These are phyloP conservation scores for Diplotaxis tenuifolia DNA, from an alignment of 345 rosid species.

Conservation along the genomic window DNA sequence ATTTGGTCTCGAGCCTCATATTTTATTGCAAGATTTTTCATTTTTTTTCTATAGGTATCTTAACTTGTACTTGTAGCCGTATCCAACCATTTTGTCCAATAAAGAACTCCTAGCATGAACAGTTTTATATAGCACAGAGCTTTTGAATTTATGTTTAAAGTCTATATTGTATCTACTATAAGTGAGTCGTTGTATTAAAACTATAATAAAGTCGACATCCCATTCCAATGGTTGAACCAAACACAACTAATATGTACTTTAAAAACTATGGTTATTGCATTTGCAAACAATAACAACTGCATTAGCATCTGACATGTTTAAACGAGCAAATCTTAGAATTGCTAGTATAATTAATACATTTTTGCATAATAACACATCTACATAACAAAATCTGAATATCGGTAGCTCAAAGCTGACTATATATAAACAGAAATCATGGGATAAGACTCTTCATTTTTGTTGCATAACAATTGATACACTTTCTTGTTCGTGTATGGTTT, in stretches of 20 bases:
- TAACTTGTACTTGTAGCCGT: slow-evolving; percentile 21
- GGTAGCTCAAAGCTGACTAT: background rate
- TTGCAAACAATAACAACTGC: background rate
- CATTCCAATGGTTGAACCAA: background rate
- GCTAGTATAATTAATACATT: background rate
- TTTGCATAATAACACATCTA: background rate
- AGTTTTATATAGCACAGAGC: too few relatives aligned
- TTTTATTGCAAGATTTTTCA: slow-evolving; percentile 9
- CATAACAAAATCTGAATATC: background rate
- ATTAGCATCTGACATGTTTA: slow-evolving; percentile 6
- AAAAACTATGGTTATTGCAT: background rate
- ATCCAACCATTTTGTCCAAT: slow-evolving; percentile 10
- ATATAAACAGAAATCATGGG: background rate
- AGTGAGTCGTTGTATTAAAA: background rate
- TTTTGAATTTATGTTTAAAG: background rate
- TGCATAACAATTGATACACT: slow-evolving; percentile 13
- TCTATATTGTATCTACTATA: background rate
- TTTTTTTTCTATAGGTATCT: slow-evolving; percentile 9
- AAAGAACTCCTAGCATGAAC: background rate
- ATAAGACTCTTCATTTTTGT: background rate
- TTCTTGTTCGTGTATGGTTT: slow-evolving; percentile 2
- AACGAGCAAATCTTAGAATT: slow-evolving; percentile 2
- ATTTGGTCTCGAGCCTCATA: slow-evolving; percentile 4
- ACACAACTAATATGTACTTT: background rate
- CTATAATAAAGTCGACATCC: background rate